A percentile compares a stretch with the other conserved stretches of the same genome.
These are phyloP conservation scores for Micromonas pusilla DNA, from an alignment of 139 green algal genomes.

Conservation along the genomic window DNA sequence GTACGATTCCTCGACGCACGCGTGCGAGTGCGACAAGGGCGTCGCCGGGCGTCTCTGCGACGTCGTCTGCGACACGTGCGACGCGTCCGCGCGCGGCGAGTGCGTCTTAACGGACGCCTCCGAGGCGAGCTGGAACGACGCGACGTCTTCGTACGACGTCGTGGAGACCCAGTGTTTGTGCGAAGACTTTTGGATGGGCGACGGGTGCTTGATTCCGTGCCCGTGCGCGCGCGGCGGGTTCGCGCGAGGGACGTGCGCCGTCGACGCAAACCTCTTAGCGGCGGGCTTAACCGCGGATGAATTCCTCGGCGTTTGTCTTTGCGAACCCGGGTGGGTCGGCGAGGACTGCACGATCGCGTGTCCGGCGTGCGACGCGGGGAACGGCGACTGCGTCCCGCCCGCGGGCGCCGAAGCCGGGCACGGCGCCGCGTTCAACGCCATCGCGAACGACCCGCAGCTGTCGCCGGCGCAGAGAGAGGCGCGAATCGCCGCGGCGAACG, in stretches of 20 bases:
- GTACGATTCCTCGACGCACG: too few relatives aligned
- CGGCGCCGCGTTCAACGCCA: not conserved
- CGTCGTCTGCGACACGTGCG: not conserved
- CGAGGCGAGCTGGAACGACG: not conserved
- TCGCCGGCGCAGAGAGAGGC: not conserved
- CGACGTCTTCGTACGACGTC: not conserved
- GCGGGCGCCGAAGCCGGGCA: not conserved
- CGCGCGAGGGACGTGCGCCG: not conserved
- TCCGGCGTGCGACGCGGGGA: too few relatives aligned
- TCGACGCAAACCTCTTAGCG: not conserved
- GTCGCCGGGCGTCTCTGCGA: not conserved
- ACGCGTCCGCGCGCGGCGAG: not conserved
- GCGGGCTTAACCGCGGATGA: not conserved
- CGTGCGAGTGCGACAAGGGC: conserved; percentile 3
- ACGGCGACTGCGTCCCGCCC: conserved; percentile 1
- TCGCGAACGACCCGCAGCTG: not conserved
- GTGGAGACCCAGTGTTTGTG: not conserved
- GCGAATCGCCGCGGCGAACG: not conserved
- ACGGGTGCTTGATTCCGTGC: not conserved
- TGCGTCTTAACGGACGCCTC: not conserved
- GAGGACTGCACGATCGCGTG: conserved; percentile 9
- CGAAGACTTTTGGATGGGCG: not conserved
- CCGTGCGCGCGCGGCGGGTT: not conserved
- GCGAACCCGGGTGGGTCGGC: conserved; percentile 6
- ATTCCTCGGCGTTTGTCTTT: conserved; percentile 6